A percentile compares a stretch with the other conserved stretches of the same genome.
Evolutionary conservation across 805 yeast genomes (phyloP).

Genomic region (Blastobotrys terrestris): DNA sequence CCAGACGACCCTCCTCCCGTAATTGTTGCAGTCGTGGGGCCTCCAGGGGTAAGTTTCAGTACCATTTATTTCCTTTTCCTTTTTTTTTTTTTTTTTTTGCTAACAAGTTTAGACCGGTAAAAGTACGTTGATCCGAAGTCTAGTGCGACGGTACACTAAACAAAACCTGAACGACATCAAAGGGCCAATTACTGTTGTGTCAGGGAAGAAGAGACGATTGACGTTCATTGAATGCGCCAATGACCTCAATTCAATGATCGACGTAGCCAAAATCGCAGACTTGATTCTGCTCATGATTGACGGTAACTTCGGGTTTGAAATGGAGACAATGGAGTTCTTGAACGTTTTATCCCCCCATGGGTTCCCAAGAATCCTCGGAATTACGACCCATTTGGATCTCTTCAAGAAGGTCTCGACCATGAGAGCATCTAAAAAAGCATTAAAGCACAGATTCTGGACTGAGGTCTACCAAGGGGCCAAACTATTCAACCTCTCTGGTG

Average conservation of each 20-base stretch:
- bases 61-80: no score
- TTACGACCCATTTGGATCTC: conserved; percentile 90
- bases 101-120: conserved; percentile 60
- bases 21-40: conserved; percentile 94
- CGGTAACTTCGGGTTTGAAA: conserved; percentile 96
- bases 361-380: conserved; percentile 95
- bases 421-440: conserved; percentile 83
- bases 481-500: conserved; percentile 89
- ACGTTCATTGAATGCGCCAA: conserved; percentile 91
- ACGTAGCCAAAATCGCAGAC: conserved; percentile 92
- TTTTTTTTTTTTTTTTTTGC: no score
- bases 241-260: conserved; percentile 93
- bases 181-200: conserved; percentile 95
- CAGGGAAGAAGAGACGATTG: conserved; percentile 87
- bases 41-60: conserved; percentile 63
- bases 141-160: conserved; percentile 82
- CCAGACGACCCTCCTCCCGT: conserved; percentile 99
- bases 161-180: conserved; percentile 78
- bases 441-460: conserved; percentile 96
- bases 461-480: conserved; percentile 99
- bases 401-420: conserved; percentile 86
- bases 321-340: conserved; percentile 99
- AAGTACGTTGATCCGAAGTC: conserved; percentile 82
- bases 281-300: conserved; percentile 83
- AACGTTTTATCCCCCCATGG: conserved; percentile 97